These are phyloP conservation scores for Claviceps purpurea DNA, from an alignment of 2,329 filamentous ascomycete genomes.

Conservation along the genomic window DNA sequence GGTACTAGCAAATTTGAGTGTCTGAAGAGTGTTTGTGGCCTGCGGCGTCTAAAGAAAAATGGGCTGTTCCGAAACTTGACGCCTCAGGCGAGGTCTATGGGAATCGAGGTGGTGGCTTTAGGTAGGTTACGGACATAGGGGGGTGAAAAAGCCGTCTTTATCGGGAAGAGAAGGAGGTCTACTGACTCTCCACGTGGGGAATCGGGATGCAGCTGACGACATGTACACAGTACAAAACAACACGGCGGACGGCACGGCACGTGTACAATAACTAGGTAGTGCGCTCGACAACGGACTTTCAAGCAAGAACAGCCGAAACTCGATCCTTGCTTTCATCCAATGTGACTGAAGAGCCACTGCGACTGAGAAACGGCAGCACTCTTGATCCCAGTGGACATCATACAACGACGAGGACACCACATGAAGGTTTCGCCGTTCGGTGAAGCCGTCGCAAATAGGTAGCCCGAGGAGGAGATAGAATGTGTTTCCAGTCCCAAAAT, in stretches of 20 bases:
- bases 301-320: too few relatives aligned
- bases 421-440: too few relatives aligned
- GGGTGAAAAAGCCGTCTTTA: conserved; percentile 17
- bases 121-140: background rate
- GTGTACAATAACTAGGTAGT: background rate
- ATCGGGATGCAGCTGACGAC: background rate
- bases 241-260: background rate
- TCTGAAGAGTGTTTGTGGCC: background rate
- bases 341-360: background rate
- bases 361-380: too few relatives aligned
- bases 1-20: conserved; percentile 16
- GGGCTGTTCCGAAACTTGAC: background rate
- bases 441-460: too few relatives aligned
- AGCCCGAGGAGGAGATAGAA: too few relatives aligned
- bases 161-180: background rate
- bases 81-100: conserved; percentile 59
- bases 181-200: conserved; percentile 24
- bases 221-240: background rate
- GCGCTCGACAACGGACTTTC: background rate
- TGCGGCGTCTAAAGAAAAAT: background rate
- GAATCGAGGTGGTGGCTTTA: conserved; percentile 55
- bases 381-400: too few relatives aligned
- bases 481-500: too few relatives aligned
- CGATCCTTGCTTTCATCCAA: background rate
- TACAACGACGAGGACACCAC: too few relatives aligned